These are phyloP conservation scores for Emericellopsis terricola DNA, from an alignment of 495 filamentous ascomycete species.

Conservation along the genomic window DNA sequence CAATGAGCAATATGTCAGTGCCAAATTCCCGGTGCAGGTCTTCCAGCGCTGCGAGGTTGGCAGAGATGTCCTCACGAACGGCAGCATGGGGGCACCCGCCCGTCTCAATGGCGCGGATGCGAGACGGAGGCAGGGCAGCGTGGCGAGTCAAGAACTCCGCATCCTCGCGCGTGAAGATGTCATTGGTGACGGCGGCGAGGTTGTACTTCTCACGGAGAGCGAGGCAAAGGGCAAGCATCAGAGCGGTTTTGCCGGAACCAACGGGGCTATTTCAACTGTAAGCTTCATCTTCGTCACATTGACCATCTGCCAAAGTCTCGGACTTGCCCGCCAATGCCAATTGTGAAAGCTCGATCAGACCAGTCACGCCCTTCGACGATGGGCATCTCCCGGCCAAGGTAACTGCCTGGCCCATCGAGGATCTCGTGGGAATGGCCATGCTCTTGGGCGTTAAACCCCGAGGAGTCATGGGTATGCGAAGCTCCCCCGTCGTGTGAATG, in stretches of 20 bases:
- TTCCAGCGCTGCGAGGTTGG: conserved; percentile 84
- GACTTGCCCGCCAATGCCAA: conserved; percentile 89
- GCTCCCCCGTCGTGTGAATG: conserved; percentile 43
- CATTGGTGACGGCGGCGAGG: conserved; percentile 92
- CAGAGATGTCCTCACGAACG: conserved; percentile 89
- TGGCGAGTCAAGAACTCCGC: conserved; percentile 87
- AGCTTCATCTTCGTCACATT: too few relatives aligned
- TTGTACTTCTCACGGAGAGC: conserved; percentile 60
- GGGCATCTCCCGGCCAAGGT: conserved; percentile 80
- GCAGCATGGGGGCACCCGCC: conserved; percentile 96
- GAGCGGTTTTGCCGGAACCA: conserved; percentile 89
- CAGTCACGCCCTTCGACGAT: conserved; percentile 76
- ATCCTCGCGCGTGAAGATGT: conserved; percentile 98
- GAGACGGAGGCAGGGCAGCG: conserved; percentile 57
- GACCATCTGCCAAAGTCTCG: background rate
- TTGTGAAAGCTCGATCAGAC: conserved; percentile 80
- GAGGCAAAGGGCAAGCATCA: conserved; percentile 80
- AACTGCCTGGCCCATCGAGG: conserved; percentile 85
- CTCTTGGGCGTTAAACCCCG: conserved; percentile 40
- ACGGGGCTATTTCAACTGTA: conserved; percentile 68
- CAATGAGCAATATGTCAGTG: conserved; percentile 70
- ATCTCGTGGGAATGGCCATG: conserved; percentile 95
- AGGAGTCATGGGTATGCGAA: conserved; percentile 43
- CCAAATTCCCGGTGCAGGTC: conserved; percentile 60
- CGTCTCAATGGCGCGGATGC: conserved; percentile 93